Conservation (phyloP, 352 stramenopile species). For the Phytophthora tubulina region DNA sequence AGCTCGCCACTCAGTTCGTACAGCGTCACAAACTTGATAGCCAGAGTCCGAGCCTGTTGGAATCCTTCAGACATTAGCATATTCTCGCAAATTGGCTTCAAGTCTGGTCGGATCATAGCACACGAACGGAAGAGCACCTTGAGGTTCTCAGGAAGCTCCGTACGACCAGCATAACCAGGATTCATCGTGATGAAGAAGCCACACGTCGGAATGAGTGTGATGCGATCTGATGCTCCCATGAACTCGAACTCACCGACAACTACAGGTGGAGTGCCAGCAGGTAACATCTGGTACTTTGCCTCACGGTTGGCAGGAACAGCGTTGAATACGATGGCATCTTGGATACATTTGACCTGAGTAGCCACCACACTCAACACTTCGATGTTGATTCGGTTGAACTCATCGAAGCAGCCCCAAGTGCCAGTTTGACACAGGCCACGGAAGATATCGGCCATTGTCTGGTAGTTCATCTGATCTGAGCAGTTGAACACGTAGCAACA, state of each 20-base stretch:
- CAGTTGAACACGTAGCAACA: conserved; percentile 93
- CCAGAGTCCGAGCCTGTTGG: conserved; percentile 86
- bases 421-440: conserved; percentile 85
- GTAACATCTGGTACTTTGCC: conserved; percentile 93
- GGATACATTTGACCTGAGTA: conserved; percentile 88
- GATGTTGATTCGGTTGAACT: conserved; percentile 92
- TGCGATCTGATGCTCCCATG: conserved; percentile 87
- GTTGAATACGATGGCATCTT: conserved; percentile 87
- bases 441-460: conserved; percentile 92
- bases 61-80: conserved; percentile 93
- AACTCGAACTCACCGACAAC: conserved; percentile 91
- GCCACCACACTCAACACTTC: conserved; percentile 89
- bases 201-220: conserved; percentile 88
- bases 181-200: conserved; percentile 98
- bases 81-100: conserved; percentile 92
- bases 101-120: conserved; percentile 95
- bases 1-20: conserved; percentile 88
- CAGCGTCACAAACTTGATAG: conserved; percentile 94
- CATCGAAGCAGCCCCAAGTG: conserved; percentile 90
- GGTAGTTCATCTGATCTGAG: conserved; percentile 92
- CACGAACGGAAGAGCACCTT: conserved; percentile 94
- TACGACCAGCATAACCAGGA: conserved; percentile 91
- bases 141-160: conserved; percentile 90
- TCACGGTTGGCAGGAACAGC: conserved; percentile 95
- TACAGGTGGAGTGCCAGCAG: conserved; percentile 93